Evolutionary conservation across 2,329 filamentous ascomycete species (phyloP).

Genomic region (Fusarium sp.): DNA sequence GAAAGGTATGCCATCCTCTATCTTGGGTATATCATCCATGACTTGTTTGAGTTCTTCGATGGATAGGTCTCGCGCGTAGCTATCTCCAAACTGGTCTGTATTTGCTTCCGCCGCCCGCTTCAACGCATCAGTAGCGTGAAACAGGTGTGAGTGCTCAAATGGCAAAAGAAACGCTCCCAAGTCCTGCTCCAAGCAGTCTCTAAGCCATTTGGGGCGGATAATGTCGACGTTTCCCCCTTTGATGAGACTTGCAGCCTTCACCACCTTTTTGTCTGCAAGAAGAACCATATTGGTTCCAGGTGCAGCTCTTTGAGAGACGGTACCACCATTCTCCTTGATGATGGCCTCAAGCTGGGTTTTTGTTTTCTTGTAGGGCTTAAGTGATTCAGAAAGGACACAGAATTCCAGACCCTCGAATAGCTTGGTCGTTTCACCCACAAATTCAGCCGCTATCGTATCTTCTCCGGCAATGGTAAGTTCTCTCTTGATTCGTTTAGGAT

Average conservation of each 20-base stretch:
- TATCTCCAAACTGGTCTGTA: conserved; percentile 84
- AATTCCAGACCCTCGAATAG: conserved; percentile 84
- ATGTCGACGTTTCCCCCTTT: conserved; percentile 80
- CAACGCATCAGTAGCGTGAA: conserved; percentile 73
- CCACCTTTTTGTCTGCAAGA: conserved; percentile 81
- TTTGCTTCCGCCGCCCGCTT: conserved; percentile 69
- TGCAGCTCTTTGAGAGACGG: conserved; percentile 79
- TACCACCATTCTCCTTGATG: conserved; percentile 86
- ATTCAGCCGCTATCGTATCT: conserved; percentile 59
- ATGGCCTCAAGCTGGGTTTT: conserved; percentile 85
- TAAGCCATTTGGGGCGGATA: conserved; percentile 83
- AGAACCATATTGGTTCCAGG: conserved; percentile 74
- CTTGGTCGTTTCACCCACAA: conserved; percentile 69
- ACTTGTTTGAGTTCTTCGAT: conserved; percentile 71
- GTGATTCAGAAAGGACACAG: conserved; percentile 84
- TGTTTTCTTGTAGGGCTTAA: conserved; percentile 76
- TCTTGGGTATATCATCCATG: conserved; percentile 64
- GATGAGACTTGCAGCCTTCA: conserved; percentile 86
- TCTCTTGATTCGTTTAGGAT: conserved; percentile 73
- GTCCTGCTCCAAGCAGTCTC: conserved; percentile 79
- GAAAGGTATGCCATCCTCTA: conserved; percentile 58
- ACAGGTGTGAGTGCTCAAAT: conserved; percentile 74
- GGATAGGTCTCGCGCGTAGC: conserved; percentile 79
- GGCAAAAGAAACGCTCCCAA: conserved; percentile 73
- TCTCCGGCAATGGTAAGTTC: conserved; percentile 80